Base-by-base conservation (phyloP, 1,284 basidiomycete genomes). In the Ceratobasidium sp. region DNA sequence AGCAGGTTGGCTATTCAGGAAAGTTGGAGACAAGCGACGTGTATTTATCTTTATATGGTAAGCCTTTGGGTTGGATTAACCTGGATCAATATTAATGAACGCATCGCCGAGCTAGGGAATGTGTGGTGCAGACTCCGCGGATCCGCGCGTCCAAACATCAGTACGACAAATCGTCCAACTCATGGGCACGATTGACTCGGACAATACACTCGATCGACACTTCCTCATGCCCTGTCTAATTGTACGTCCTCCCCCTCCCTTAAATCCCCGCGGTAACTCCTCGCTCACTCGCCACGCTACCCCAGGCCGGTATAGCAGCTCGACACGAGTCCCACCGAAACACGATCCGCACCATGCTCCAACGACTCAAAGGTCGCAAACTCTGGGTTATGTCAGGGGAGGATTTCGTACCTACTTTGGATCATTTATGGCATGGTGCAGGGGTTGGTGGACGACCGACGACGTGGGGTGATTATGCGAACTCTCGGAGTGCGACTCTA, bases 21-120 rank as follows among this genome's bases (percentile, higher is more conserved):
- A 50, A 18, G 44, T 18, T 63, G 61, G 47, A 44, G 61, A 18
- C 38, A 59, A 43, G 57, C 21, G 13, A 38, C 38, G 18, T 32
- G 38, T 2, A 59, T 59, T 41, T 59, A 59, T 43, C 30, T 59
- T 30, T 59, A 59, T 38, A 59, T 59, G 57, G 57, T 59, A 32
- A 9, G 61, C 28, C 7, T 26, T 14, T n/a, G 2, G 9, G 32
- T 26, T 2, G 14, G 16, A 13, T 43, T n/a, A n/a, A n/a, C n/a
- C n/a, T n/a, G n/a, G n/a, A n/a, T n/a, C n/a, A n/a, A 59, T 41
- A n/a, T n/a, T n/a, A 43, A 16, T 13, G 14, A 8, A 38, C 8
- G 23, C 14, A 21, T 59, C 35, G n/a, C 6, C 35, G 11, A 43
- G 41, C 41, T 59, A 59, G 57, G 57, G 35, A 7, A 43, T 59